These are phyloP conservation scores for Aspergillus pseudotamarii DNA, from an alignment of 2,329 filamentous ascomycete species.

Conservation along the genomic window DNA sequence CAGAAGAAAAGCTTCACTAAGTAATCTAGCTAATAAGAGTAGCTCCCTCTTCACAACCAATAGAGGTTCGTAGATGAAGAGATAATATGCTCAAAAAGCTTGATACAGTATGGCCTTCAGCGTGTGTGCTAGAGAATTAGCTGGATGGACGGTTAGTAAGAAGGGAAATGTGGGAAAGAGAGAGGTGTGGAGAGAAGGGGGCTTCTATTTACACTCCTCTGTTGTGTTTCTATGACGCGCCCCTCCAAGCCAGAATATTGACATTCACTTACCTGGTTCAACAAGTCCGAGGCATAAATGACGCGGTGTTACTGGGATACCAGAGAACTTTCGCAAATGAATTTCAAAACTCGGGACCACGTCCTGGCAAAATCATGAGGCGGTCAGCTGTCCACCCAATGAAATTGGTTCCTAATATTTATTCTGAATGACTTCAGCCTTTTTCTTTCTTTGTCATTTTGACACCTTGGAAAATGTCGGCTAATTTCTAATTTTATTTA, in stretches of 20 bases:
- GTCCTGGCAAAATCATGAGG: conserved; percentile 20
- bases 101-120: neutral
- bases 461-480: neutral
- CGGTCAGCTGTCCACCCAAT: conserved; percentile 16
- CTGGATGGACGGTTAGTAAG: conserved; percentile 6
- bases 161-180: conserved; percentile 8
- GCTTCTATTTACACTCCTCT: neutral
- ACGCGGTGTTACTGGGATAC: conserved; percentile 1
- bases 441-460: neutral
- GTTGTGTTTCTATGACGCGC: conserved; percentile 12
- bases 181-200: conserved; percentile 1
- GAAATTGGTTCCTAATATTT: neutral
- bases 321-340: conserved; percentile 7
- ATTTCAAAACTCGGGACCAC: conserved; percentile 20
- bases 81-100: neutral
- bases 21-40: neutral
- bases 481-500: neutral
- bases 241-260: neutral
- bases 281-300: conserved; percentile 8
- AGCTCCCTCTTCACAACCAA: neutral
- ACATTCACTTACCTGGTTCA: conserved; percentile 18
- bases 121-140: neutral
- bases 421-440: neutral
- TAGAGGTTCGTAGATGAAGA: neutral
- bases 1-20: neutral